Conservation (phyloP, 805 yeast genomes). For the Lachancea sp. region DNA sequence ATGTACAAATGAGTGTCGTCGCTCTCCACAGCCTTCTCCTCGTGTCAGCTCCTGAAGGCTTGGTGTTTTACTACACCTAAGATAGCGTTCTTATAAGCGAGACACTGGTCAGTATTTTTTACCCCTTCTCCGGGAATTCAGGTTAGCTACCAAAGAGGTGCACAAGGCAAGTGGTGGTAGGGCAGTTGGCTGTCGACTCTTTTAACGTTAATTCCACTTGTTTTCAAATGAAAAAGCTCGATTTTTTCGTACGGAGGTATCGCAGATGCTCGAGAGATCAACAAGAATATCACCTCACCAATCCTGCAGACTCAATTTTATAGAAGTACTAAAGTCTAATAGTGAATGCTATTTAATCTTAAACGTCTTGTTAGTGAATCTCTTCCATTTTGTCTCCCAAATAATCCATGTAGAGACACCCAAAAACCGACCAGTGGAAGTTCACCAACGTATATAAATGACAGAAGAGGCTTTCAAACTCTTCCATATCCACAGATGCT, state of each 20-base stretch:
- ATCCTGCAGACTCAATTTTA: too few relatives aligned
- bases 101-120: not conserved
- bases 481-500: slow-evolving; percentile 37
- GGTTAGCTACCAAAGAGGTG: too few relatives aligned
- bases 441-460: slow-evolving; percentile 60
- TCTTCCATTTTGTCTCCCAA: slow-evolving; percentile 24
- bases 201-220: too few relatives aligned
- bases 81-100: not conserved
- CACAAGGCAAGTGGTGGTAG: too few relatives aligned
- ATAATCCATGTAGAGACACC: slow-evolving; percentile 51
- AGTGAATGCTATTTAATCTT: slow-evolving; percentile 4
- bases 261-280: too few relatives aligned
- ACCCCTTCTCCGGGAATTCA: not conserved
- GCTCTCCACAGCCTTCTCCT: not conserved
- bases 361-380: slow-evolving; percentile 2
- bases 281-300: too few relatives aligned
- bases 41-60: not conserved
- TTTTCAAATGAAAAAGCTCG: too few relatives aligned
- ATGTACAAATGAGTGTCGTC: not conserved
- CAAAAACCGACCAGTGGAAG: slow-evolving; percentile 82
- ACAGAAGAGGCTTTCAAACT: slow-evolving; percentile 50
- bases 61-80: not conserved
- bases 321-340: slow-evolving; percentile 2
- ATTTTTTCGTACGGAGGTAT: too few relatives aligned
- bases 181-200: too few relatives aligned